Conservation (phyloP, 805 yeast species). For the Wickerhamomyces rabaulensis region DNA sequence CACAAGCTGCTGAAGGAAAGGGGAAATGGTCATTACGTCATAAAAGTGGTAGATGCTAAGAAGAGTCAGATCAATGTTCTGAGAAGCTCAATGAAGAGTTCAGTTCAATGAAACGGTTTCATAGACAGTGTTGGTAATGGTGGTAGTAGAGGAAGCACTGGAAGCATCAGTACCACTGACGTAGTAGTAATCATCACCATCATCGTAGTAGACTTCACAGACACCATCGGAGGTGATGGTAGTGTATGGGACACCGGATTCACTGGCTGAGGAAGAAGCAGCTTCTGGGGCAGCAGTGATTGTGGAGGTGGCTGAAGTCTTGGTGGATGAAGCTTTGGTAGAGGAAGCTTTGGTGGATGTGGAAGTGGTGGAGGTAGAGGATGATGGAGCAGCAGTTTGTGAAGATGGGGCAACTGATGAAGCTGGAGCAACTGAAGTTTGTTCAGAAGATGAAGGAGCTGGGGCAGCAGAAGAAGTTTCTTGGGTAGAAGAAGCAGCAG, state of each 20-base stretch:
- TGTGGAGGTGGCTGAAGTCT: slow-evolving; percentile 8
- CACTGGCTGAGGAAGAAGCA: slow-evolving; percentile 3
- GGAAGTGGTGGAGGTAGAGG: slow-evolving; percentile 6
- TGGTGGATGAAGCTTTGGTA: slow-evolving; percentile 3
- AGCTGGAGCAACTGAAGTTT: slow-evolving; percentile 1
- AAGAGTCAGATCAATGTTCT: neutral
- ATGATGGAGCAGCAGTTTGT: slow-evolving; percentile 1
- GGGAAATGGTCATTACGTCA: neutral
- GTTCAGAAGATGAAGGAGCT: neutral
- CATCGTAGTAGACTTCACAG: slow-evolving; percentile 24
- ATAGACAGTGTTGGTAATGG: slow-evolving; percentile 20
- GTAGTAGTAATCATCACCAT: slow-evolving; percentile 14
- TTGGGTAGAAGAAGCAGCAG: slow-evolving; percentile 1
- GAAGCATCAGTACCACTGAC: slow-evolving; percentile 24
- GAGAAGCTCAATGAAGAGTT: neutral
- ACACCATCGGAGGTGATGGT: slow-evolving; percentile 20
- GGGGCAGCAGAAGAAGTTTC: slow-evolving; percentile 3
- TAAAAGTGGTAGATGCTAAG: neutral
- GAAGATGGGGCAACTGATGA: slow-evolving; percentile 4
- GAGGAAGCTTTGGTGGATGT: slow-evolving; percentile 5
- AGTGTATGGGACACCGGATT: slow-evolving; percentile 15
- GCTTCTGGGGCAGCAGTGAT: slow-evolving; percentile 9
- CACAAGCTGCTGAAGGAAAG: neutral
- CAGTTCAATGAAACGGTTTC: slow-evolving; percentile 15
- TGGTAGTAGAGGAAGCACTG: slow-evolving; percentile 24